Base-by-base conservation (phyloP, 2,329 filamentous ascomycete species). In the Epichloe brachyelytri region DNA sequence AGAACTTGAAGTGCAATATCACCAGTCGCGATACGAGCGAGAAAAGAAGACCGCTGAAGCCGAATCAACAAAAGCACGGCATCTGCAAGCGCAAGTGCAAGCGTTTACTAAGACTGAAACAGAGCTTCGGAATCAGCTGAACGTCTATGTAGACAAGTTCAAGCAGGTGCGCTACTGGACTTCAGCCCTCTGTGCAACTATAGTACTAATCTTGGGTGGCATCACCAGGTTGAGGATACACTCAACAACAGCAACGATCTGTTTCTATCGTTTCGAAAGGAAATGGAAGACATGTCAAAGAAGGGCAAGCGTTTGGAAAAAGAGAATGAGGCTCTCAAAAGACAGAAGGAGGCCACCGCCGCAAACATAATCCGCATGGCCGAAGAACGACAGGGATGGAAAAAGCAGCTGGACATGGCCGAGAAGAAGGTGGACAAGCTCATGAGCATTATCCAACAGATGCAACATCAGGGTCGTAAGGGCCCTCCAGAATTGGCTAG, bases 201-300 rank as follows among this genome's bases (percentile, higher is more conserved):
- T 12, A 37, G 30, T 44, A 43, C n/a, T 49, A 30, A 49, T 38
- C 4, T 22, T 37, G 19, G 5, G 43, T 19, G 30, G 19, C 38
- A 34, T 26, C 15, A 22, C 55, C 59, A 97, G 91, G 91, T 97
- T 65, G 91, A 97, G 78, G 93, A 97, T 70, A 97, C 91, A 38
- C 78, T 97, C 48, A 97, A 96, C 71, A 97, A 96, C 66, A 95
- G 88, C 69, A 97, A 97, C 72, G 93, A 97, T 65, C 75, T 97
- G 50, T 97, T 97, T 68, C 74, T 96, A 58, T 96, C 93, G 1
- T 97, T 97, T 70, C 82, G 91, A 50, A 96, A 95, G 71, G 93
- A 97, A 70, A 97, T 97, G 90, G 93, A 97, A 70, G 93, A 97
- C 63, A 97, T 97, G 90, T 95, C 90, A 1, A 96, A 96, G 73